Conservation (phyloP, 257 asterid genomes). For the Solanum neorickii region DNA sequence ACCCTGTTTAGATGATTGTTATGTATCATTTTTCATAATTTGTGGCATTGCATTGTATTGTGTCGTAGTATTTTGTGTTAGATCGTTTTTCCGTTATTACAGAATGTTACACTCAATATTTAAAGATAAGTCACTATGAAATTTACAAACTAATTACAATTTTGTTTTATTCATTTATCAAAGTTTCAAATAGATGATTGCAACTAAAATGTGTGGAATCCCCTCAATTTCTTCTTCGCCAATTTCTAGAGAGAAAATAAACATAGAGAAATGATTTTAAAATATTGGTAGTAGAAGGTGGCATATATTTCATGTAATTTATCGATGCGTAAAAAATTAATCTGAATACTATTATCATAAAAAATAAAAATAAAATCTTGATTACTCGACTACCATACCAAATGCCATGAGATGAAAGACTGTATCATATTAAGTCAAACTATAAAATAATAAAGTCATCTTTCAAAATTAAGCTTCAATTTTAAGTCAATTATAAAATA, state of each 20-base stretch:
- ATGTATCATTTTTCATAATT: no score
- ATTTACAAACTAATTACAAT: background rate
- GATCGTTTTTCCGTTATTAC: no score
- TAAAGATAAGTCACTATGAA: background rate
- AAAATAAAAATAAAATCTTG: background rate
- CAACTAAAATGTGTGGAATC: background rate
- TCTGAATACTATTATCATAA: no score
- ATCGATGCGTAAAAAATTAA: no score
- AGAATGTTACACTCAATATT: no score
- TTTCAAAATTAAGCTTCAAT: no score
- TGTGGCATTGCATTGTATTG: background rate
- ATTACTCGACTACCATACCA: background rate
- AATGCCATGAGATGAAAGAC: background rate
- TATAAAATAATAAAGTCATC: no score
- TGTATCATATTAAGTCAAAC: background rate
- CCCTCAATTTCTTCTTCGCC: background rate
- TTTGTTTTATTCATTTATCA: background rate
- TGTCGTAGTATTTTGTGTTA: no score
- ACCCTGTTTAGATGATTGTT: background rate
- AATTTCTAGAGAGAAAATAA: background rate
- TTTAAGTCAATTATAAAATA: no score
- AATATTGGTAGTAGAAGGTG: accelerated
- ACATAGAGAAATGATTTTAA: background rate
- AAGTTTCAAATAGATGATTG: background rate
- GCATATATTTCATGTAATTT: no score